Conservation (phyloP, 345 rosid genomes). For the Turnera subulata region DNA sequence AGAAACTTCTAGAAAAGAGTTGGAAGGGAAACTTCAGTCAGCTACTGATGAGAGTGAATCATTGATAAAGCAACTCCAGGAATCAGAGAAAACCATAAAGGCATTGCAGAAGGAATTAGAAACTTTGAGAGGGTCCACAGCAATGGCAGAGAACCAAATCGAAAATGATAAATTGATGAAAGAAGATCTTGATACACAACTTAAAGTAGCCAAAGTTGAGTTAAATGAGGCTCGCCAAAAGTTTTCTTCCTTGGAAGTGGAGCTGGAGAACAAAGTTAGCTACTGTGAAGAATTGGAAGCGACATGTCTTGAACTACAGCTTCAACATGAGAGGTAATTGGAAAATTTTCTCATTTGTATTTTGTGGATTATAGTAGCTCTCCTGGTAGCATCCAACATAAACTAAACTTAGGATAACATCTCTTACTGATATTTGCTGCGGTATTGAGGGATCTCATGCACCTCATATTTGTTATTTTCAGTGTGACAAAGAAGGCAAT, state of each 20-base stretch:
- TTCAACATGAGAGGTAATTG: slow-evolving; percentile 50
- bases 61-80: slow-evolving; percentile 32
- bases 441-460: slow-evolving; percentile 14
- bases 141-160: slow-evolving; percentile 32
- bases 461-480: slow-evolving; percentile 27
- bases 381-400: no score
- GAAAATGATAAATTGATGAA: slow-evolving; percentile 31
- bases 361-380: no score
- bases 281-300: slow-evolving; percentile 48
- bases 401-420: no score
- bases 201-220: slow-evolving; percentile 31
- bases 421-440: background rate
- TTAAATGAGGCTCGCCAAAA: slow-evolving; percentile 31
- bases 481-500: slow-evolving; percentile 43
- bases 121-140: slow-evolving; percentile 30
- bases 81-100: slow-evolving; percentile 34
- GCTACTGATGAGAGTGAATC: slow-evolving; percentile 23
- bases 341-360: background rate
- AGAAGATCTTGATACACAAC: slow-evolving; percentile 37
- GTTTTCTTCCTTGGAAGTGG: slow-evolving; percentile 35
- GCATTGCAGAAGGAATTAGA: slow-evolving; percentile 37
- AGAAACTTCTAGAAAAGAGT: slow-evolving; percentile 28
- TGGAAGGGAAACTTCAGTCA: slow-evolving; percentile 28
- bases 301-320: slow-evolving; percentile 41
- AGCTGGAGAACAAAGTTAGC: slow-evolving; percentile 37